Evolutionary conservation across 805 yeast genomes (phyloP).

Genomic region (Yarrowia sp.): DNA sequence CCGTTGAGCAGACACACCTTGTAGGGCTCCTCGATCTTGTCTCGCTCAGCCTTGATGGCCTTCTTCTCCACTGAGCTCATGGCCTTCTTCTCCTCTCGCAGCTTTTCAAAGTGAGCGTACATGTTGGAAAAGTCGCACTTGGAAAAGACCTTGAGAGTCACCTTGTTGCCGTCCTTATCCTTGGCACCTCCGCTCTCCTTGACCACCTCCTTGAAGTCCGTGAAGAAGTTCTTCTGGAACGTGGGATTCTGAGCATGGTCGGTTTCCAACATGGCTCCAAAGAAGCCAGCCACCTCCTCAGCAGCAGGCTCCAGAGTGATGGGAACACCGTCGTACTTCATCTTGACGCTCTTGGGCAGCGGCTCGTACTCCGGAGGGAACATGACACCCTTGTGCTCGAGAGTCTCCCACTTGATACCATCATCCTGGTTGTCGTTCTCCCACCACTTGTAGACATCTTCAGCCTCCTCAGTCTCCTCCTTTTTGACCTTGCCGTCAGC

Average conservation of each 20-base stretch:
- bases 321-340: conserved; percentile 73
- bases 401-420: conserved; percentile 77
- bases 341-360: conserved; percentile 70
- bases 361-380: conserved; percentile 93
- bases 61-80: conserved; percentile 75
- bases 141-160: conserved; percentile 54
- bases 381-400: conserved; percentile 86
- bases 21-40: conserved; percentile 72
- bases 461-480: conserved; percentile 47
- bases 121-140: conserved; percentile 79
- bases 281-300: conserved; percentile 96
- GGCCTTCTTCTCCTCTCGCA: conserved; percentile 69
- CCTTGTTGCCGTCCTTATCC: conserved; percentile 37
- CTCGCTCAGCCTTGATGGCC: conserved; percentile 65
- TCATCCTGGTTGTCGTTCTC: conserved; percentile 65
- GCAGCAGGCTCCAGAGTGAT: conserved; percentile 75
- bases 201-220: conserved; percentile 69
- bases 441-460: conserved; percentile 79
- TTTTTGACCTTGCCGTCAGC: conserved; percentile 26
- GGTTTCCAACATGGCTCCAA: conserved; percentile 80
- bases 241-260: conserved; percentile 87
- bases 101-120: conserved; percentile 63
- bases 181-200: conserved; percentile 66
- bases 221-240: conserved; percentile 82
- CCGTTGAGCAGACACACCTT: conserved; percentile 82